Conservation (phyloP, 441 rosid species). For the Biscutella laevigata region DNA sequence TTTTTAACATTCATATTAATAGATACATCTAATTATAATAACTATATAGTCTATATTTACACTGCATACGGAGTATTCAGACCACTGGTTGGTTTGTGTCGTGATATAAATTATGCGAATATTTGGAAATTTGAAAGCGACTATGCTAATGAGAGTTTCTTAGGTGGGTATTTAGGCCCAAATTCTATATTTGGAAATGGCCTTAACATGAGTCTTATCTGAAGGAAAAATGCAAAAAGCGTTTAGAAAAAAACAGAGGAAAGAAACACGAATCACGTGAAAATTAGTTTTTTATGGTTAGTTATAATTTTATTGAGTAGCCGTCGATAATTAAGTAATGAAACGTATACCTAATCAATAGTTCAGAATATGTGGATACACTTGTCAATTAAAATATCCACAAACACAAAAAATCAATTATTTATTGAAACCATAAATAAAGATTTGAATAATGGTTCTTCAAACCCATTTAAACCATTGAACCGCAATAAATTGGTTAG, state of each 20-base stretch:
- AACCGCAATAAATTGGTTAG: too few relatives aligned
- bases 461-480: too few relatives aligned
- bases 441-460: too few relatives aligned
- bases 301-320: neutral
- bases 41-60: too few relatives aligned
- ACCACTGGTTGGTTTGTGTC: neutral
- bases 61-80: neutral
- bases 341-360: neutral
- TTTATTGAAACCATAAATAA: too few relatives aligned
- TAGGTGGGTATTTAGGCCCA: slow-evolving; percentile 1
- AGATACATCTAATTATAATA: too few relatives aligned
- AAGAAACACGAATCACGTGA: neutral
- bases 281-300: neutral
- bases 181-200: neutral
- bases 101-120: neutral
- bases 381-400: too few relatives aligned
- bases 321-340: neutral
- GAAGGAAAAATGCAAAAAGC: neutral
- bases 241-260: neutral
- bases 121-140: neutral
- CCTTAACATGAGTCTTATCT: slow-evolving; percentile 1
- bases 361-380: neutral
- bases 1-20: too few relatives aligned
- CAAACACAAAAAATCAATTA: too few relatives aligned
- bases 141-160: neutral